Percentiles rank a stretch among this genome's conserved stretches.
phyloP scores from a whole-genome alignment of 2,329 filamentous ascomycete genomes.

The Calonectria montana region DNA sequence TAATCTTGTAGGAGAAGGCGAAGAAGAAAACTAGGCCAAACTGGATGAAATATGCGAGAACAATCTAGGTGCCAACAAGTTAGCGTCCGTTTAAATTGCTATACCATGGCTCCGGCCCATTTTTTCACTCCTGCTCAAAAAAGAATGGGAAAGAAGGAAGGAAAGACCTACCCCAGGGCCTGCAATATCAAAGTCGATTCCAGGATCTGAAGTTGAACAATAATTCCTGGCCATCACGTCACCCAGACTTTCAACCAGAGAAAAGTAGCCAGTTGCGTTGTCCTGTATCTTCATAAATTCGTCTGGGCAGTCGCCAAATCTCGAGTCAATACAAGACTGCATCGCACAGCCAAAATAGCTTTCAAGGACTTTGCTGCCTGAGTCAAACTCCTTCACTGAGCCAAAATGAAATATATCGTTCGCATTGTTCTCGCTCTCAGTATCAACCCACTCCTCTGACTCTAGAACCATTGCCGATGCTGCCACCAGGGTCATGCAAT shows the following conservation, averaged over 20 bases:
- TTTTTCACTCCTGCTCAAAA: no score
- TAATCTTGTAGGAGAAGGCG: neutral
- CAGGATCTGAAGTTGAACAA: neutral
- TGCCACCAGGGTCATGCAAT: neutral
- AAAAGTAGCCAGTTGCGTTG: neutral
- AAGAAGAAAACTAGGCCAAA: neutral
- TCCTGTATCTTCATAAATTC: neutral
- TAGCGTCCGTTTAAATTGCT: neutral
- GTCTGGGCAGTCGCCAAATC: neutral
- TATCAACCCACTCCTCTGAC: neutral
- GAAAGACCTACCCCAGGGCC: neutral
- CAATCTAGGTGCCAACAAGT: neutral
- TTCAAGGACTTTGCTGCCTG: rapidly evolving
- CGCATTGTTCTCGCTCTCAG: neutral
- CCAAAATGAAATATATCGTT: neutral
- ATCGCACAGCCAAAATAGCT: neutral
- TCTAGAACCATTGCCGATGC: neutral
- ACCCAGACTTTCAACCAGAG: neutral
- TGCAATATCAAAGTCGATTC: neutral
- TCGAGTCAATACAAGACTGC: neutral
- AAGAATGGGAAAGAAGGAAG: neutral
- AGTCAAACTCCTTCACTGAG: neutral
- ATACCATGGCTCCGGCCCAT: neutral
- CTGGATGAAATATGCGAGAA: neutral
- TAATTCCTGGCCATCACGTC: neutral